Evolutionary conservation across 2,329 filamentous ascomycete genomes (phyloP).

Genomic region (Neophaeococcomyces mojaviensis): DNA sequence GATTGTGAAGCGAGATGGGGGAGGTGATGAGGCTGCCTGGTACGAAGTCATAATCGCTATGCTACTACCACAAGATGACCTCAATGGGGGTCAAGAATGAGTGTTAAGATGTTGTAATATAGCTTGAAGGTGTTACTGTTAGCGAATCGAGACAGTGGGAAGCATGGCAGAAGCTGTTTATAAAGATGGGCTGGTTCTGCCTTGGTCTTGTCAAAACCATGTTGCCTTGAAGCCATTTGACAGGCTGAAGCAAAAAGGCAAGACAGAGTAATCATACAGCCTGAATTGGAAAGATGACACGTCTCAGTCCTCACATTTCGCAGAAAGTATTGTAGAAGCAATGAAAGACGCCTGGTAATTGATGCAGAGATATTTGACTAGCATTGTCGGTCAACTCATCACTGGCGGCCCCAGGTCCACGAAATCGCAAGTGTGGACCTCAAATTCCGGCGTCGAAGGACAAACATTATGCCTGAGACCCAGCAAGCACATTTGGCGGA

Average conservation of each 20-base stretch:
- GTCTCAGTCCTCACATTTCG: no score
- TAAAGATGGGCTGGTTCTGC: not conserved
- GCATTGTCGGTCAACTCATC: no score
- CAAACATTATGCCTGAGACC: no score
- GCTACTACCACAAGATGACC: not conserved
- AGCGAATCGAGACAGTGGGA: no score
- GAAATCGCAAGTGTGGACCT: no score
- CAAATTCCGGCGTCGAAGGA: no score
- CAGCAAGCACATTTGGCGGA: no score
- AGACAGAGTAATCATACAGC: not conserved
- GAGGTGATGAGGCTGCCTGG: not conserved
- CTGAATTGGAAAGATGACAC: not conserved
- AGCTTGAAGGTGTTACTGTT: no score
- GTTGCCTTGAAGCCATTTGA: constrained; percentile 1
- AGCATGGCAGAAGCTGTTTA: not conserved
- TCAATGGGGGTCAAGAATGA: not conserved
- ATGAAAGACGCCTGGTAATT: no score
- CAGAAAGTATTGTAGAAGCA: not conserved
- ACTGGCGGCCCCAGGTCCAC: no score
- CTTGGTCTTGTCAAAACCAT: not conserved
- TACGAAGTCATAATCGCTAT: not conserved
- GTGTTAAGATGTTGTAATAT: no score
- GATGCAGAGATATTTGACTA: no score
- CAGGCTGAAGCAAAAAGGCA: constrained; percentile 1
- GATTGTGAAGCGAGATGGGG: constrained; percentile 1